Evolutionary conservation across 495 filamentous ascomycete genomes (phyloP), one percentile per base, ranked within the genome.

Genomic region (Glutinoglossum americanum): DNA sequence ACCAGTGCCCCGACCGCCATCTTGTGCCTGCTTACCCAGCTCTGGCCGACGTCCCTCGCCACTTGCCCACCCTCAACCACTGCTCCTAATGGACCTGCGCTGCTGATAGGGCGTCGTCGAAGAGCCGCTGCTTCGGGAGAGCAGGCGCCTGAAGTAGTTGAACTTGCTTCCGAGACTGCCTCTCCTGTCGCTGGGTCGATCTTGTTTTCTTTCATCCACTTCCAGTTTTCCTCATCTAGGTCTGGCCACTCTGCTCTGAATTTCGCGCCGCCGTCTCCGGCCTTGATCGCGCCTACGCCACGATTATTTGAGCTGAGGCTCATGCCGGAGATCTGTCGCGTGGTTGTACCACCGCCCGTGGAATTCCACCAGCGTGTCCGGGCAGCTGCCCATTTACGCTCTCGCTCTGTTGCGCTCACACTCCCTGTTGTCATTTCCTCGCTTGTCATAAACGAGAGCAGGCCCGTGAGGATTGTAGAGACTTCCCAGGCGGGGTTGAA

Each of bases 401-500:
- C 89, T 15, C 75, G 69, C 44, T 89, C 83, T 8, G 80, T 79
- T 7, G 82, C 86, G 35, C 80, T 80, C n/a, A 98, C 80, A 44
- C 81, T 87, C 3, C 92, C 92, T 0, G 93, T 97, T 0, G 92
- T 98, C 89, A 97, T 96, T 71, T 98, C 92, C 64, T 98, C 90
- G 60, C 84, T 87, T 3, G 90, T 97, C 92, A 98, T 98, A 69
- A 98, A 98, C 44, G 83, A 89, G 57, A 96, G 74, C 19, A 98
- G 74, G 41, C 92, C 92, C 60, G 94, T 94, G 21, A 98, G 73
- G 63, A 98, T 98, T 3, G 92, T 98, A 47, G 82, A 87, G 11
- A 97, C 92, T 63, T 94, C 88, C 92, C 92, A 98, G n/a, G 92
- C 89, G 10, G 92, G 92, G 66, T 98, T 98, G 76, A 98, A 98